Evolutionary conservation across 805 yeast genomes (phyloP).

Genomic region (Saccharomycopsis amapae): DNA sequence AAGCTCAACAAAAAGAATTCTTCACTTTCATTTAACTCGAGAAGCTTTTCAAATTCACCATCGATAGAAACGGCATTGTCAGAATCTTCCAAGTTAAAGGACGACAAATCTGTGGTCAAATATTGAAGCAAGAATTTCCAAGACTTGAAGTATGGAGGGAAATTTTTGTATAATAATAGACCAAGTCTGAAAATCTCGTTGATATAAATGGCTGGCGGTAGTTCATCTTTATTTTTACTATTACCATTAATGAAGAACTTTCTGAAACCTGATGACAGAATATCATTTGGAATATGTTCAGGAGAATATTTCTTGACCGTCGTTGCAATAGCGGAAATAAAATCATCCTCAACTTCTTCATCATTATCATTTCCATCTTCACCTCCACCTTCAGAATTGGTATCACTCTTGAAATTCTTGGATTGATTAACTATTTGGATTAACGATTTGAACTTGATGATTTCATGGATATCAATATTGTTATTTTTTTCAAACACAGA

Average conservation of each 20-base stretch:
- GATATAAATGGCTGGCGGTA: background rate
- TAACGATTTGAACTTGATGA: constrained; percentile 28
- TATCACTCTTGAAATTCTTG: constrained; percentile 15
- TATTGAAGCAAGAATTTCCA: constrained; percentile 19
- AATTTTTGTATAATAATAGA: constrained; percentile 16
- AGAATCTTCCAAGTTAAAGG: background rate
- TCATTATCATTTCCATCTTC: constrained; percentile 1
- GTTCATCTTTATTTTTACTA: too few relatives aligned
- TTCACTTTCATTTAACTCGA: constrained; percentile 26
- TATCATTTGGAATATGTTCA: background rate
- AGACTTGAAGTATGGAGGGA: constrained; percentile 6
- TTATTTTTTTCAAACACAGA: constrained; percentile 22
- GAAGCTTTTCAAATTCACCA: constrained; percentile 27
- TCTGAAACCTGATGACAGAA: background rate
- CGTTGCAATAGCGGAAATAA: background rate
- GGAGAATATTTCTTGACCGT: background rate
- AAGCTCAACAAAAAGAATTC: constrained; percentile 31
- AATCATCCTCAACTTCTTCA: constrained; percentile 1
- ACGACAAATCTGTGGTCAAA: constrained; percentile 14
- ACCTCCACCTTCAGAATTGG: constrained; percentile 6
- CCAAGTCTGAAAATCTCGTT: constrained; percentile 20
- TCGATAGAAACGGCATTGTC: constrained; percentile 20
- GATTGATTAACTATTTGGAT: constrained; percentile 27
- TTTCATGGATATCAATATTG: constrained; percentile 27
- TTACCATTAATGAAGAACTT: constrained; percentile 1